Evolutionary conservation across 1,284 basidiomycete species (phyloP), one percentile per base, ranked within the genome.

Genomic region (Rhodotorula sp.): DNA sequence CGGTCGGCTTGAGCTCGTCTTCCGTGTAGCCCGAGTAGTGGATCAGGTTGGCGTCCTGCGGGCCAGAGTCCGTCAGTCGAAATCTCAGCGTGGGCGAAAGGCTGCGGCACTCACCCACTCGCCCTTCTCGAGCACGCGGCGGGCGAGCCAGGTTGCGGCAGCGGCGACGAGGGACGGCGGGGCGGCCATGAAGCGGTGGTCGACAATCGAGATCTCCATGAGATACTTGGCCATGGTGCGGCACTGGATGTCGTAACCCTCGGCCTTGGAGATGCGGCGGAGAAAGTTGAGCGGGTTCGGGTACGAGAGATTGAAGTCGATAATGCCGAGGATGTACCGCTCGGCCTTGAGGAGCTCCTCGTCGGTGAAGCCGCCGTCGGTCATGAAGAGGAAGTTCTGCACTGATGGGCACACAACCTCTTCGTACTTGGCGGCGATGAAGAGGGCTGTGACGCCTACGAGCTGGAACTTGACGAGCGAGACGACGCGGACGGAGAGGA

Each of bases 231-330:
- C 94, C 17, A 98, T 85, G 0, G 94, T 97, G 66, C 94, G 85
- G 34, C 89, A 89, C 79, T 94, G 89, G 64, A 93, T 87, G 78
- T 97, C 91, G 80, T 95, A 98, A 70, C 91, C 90, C 78, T 99
- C 96, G 6, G 95, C 96, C 81, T 98, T 99, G 81, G 91, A 94
- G 70, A 94, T 89, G 58, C 94, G 86, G 48, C 94, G 85, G 62
- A 98, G 84, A 82, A 91, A 98, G 81, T 95, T 90, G 78, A 98
- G 90, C 2, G 94, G 94, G 80, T 92, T 95, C 52, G 94, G 92
- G 79, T 91, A 96, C 76, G 89, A 89, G 72, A 98, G 79, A 80
- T 96, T 91, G 86, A 92, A 99, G 68, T 92, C 88, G 59, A 99
- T 84, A 9, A 92, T 92, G 80, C 91, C 90, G 69, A 99, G 83